Percentiles rank a stretch among this genome's conserved stretches.
Conservation (phyloP, 805 yeast species). For the Barnettozyma vustinii region DNA sequence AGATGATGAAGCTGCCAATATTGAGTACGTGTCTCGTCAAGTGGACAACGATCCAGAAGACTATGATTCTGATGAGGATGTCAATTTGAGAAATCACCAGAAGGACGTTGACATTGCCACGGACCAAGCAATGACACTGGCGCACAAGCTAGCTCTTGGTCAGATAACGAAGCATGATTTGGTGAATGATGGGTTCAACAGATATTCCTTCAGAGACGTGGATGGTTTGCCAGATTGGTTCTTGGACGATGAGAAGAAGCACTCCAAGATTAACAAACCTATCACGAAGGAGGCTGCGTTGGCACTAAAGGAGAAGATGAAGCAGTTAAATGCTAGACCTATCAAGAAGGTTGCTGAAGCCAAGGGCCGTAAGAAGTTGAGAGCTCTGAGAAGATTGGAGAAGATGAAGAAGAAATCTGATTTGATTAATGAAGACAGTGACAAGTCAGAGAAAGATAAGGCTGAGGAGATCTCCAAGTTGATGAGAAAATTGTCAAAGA, state of each 20-base stretch:
- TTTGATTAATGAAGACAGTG: conserved; percentile 78
- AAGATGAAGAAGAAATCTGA: conserved; percentile 91
- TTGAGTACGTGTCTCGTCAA: conserved; percentile 43
- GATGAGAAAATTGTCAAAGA: conserved; percentile 75
- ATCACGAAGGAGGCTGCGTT: conserved; percentile 90
- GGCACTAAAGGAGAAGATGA: conserved; percentile 70
- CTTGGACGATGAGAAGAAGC: conserved; percentile 82
- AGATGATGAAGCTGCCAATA: conserved; percentile 23
- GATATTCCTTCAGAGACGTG: conserved; percentile 84
- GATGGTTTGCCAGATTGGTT: conserved; percentile 98
- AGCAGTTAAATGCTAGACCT: conserved; percentile 91
- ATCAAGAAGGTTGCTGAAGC: conserved; percentile 99
- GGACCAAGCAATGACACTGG: conserved; percentile 95
- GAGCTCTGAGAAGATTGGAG: conserved; percentile 83
- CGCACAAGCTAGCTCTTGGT: conserved; percentile 91
- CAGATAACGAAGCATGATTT: conserved; percentile 79
- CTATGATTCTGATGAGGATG: conserved; percentile 45
- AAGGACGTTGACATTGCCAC: conserved; percentile 79
- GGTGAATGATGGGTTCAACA: conserved; percentile 88
- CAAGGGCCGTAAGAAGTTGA: conserved; percentile 90
- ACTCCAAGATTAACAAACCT: conserved; percentile 82
- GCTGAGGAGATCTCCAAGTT: conserved; percentile 87
- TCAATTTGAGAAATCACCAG: conserved; percentile 42
- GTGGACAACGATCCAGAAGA: conserved; percentile 35
- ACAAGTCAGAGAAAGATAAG: conserved; percentile 88